These are phyloP conservation scores for Chondrus crispus DNA, from an alignment of 23 red algal species.

Conservation along the genomic window DNA sequence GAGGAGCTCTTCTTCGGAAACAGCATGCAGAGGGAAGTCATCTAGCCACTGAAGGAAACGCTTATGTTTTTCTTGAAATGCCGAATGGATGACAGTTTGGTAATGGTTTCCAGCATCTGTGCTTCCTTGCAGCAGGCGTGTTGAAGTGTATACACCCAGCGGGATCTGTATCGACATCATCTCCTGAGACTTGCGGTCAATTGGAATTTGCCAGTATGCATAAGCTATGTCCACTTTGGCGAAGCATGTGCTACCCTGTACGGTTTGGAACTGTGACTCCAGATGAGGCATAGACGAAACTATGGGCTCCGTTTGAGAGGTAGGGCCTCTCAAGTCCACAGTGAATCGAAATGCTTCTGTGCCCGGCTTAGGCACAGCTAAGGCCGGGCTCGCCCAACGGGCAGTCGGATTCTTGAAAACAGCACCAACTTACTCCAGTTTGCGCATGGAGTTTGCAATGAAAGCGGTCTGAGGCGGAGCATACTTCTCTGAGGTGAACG, in stretches of 20 bases:
- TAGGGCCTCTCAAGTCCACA: background rate
- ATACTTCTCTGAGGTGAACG: background rate
- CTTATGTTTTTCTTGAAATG: background rate
- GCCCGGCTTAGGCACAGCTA: conserved; percentile 8
- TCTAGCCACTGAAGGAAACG: conserved; percentile 8
- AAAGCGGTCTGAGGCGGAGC: background rate
- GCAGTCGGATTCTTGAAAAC: background rate
- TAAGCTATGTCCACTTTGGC: background rate
- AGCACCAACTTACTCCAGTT: background rate
- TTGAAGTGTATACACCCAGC: background rate
- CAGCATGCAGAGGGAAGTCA: background rate
- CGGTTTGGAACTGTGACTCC: background rate
- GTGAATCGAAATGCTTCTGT: background rate
- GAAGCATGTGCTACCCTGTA: conserved; percentile 17
- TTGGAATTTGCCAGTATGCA: conserved; percentile 11
- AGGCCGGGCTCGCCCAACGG: conserved; percentile 3
- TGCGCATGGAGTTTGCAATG: background rate
- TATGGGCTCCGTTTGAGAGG: background rate
- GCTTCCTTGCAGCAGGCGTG: background rate
- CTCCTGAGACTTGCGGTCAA: background rate
- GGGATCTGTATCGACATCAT: conserved; percentile 4
- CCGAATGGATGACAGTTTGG: background rate
- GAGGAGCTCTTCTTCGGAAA: background rate
- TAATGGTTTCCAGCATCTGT: conserved; percentile 23
- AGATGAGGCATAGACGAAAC: background rate